Conservation (phyloP, 352 stramenopile species). For the Phytophthora pistaciae region DNA sequence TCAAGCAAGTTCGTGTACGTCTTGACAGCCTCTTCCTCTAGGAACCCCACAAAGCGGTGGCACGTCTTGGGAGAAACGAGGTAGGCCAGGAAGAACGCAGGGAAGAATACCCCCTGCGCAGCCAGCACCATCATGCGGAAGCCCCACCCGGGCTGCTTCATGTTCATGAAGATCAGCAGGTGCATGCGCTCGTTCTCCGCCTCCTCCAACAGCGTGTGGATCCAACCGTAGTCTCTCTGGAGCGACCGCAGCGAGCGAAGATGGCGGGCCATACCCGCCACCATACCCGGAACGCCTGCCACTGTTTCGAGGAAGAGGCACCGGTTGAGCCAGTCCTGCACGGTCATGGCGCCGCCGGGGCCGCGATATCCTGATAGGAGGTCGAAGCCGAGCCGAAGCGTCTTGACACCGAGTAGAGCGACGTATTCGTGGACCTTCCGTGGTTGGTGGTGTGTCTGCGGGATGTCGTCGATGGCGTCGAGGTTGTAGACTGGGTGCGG, state of each 20-base stretch:
- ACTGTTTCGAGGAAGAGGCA: slow-evolving; percentile 84
- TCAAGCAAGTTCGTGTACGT: slow-evolving; percentile 93
- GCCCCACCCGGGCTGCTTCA: slow-evolving; percentile 83
- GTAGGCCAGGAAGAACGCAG: slow-evolving; percentile 85
- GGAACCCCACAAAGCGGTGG: slow-evolving; percentile 92
- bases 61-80: slow-evolving; percentile 83
- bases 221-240: slow-evolving; percentile 88
- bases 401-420: slow-evolving; percentile 45
- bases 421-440: slow-evolving; percentile 50
- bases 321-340: slow-evolving; percentile 73
- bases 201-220: slow-evolving; percentile 91
- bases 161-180: slow-evolving; percentile 90
- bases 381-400: slow-evolving; percentile 54
- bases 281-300: slow-evolving; percentile 77
- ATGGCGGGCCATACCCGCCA: slow-evolving; percentile 75
- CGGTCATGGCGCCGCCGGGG: slow-evolving; percentile 58
- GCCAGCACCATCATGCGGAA: slow-evolving; percentile 84
- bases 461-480: slow-evolving; percentile 37
- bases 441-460: slow-evolving; percentile 45
- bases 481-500: slow-evolving; percentile 56
- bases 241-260: slow-evolving; percentile 85
- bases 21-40: slow-evolving; percentile 91
- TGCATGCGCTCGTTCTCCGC: slow-evolving; percentile 96
- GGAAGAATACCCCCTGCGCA: slow-evolving; percentile 89
- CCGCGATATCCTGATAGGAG: slow-evolving; percentile 58